phyloP scores from a whole-genome alignment of 2,329 filamentous ascomycete species.

The Colletotrichum magnum region DNA sequence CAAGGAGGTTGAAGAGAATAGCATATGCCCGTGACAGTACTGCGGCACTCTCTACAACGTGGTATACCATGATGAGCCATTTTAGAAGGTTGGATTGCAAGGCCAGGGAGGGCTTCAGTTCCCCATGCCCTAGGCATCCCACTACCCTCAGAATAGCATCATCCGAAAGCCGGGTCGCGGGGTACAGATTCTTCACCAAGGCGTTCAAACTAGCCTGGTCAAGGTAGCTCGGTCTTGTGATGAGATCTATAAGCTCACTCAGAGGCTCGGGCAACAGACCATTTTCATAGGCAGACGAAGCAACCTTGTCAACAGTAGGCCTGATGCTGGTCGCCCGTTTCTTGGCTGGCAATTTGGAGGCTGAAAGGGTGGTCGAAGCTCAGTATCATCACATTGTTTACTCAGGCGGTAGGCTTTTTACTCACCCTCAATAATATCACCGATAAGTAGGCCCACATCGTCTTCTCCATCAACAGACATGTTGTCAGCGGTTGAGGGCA shows the following conservation, averaged over 20 bases:
- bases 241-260: constrained; percentile 74
- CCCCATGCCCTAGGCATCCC: constrained; percentile 82
- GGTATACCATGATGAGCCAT: constrained; percentile 85
- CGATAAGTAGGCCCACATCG: constrained; percentile 53
- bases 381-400: not conserved
- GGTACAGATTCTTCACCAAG: constrained; percentile 83
- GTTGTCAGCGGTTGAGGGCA: constrained; percentile 21
- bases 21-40: constrained; percentile 79
- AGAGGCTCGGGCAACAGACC: constrained; percentile 76
- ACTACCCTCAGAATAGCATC: constrained; percentile 76
- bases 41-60: constrained; percentile 74
- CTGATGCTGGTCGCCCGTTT: constrained; percentile 75
- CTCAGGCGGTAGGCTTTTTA: not conserved
- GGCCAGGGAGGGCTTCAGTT: constrained; percentile 78
- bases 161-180: constrained; percentile 73
- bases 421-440: constrained; percentile 51
- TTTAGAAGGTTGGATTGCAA: constrained; percentile 80
- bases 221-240: constrained; percentile 76
- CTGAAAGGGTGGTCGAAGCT: constrained; percentile 50
- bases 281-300: constrained; percentile 74
- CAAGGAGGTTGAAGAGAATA: constrained; percentile 84
- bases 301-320: constrained; percentile 73
- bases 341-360: constrained; percentile 74
- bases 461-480: constrained; percentile 47
- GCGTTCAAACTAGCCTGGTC: constrained; percentile 81